Evolutionary conservation across 108 stramenopile species (phyloP), one percentile per base, ranked within the genome.

Genomic region (Skeletonema grethae): DNA sequence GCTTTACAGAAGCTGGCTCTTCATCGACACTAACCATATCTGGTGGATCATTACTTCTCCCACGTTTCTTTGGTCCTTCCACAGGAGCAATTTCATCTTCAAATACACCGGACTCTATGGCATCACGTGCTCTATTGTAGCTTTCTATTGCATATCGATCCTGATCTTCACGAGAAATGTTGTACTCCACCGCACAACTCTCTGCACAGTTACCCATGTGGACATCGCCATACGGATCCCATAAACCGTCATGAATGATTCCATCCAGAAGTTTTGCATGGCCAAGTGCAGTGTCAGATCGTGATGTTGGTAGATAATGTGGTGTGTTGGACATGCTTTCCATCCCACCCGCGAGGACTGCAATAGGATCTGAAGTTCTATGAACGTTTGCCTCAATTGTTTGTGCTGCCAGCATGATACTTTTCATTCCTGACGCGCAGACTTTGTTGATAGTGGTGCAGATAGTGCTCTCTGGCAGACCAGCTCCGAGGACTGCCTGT

Each of bases 121-220:
- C 94, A 73, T 82, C 78, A 43, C 70, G 76, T 12, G 95, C 92
- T 24, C 95, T 79, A 45, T 61, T 68, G 82, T 99, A 98, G 50
- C 91, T 90, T 72, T 91, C 84, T 12, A 87, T 70, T 9, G 97
- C 95, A 68, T 85, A 97, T 28, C 76, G 82, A 79, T 99, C 98
- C 83, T 99, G 98, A 24, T 96, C 96, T 65, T 97, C 96, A 20
- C 98, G 66, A n/a, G 85, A 84, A 72, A 97, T 83, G 28, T 66
- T 50, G 65, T 88, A 90, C 3, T 92, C 87, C 7, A 55, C 58
- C 1, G 97, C 93, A 77, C 97, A 97, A 63, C 87, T 91, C 62
- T 99, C 99, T 1, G 88, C 97, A 66, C 98, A 99, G 65, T 83
- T 86, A 30, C 98, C 99, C 99, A 99, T 99, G 85, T 98, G 97